Evolutionary conservation across 2,329 filamentous ascomycete species (phyloP), one percentile per base, ranked within the genome.

Genomic region (Xylaria digitata): DNA sequence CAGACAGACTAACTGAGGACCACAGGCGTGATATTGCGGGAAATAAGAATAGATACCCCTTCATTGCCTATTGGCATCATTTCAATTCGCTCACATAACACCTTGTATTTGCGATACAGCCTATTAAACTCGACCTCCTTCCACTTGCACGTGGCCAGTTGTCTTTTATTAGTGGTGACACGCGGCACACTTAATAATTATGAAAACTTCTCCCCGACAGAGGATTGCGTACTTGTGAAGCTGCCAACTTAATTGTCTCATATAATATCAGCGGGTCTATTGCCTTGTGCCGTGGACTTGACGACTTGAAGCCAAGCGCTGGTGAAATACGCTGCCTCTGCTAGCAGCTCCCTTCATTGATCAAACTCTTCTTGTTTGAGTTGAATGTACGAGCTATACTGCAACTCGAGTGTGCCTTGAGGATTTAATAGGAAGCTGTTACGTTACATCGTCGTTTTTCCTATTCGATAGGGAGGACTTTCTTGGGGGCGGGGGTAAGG

Each of bases 21-120:
- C 17, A 58, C 26, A 70, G 65, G 65, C 57, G 61, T 60, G 26
- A 65, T 62, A 56, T 63, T 30, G 23, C 23, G 42, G 43, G 48
- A 61, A 45, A 63, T 60, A 62, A 63, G 48, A 65, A 49, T 66
- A 70, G 61, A 65, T 67, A 70, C 61, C 65, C 65, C 46, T 63
- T 60, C 55, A 37, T 58, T 58, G 56, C 67, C 46, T 45, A 11
- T 40, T 46, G 52, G 59, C 55, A 58, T 54, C 48, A 26, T 46
- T 55, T 49, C 54, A 52, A 62, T 56, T 34, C 43, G 52, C 21
- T 57, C 37, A 45, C 34, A 34, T 57, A 40, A 43, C 13, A 56
- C 32, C 52, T 45, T 54, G 37, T 46, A 56, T 62, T 58, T 48
- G 43, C 19, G 53, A 58, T 54, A 21, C 50, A 52, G 45, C 26